These are phyloP conservation scores for Aspergillus udagawae DNA, from an alignment of 2,329 filamentous ascomycete species.

Conservation along the genomic window DNA sequence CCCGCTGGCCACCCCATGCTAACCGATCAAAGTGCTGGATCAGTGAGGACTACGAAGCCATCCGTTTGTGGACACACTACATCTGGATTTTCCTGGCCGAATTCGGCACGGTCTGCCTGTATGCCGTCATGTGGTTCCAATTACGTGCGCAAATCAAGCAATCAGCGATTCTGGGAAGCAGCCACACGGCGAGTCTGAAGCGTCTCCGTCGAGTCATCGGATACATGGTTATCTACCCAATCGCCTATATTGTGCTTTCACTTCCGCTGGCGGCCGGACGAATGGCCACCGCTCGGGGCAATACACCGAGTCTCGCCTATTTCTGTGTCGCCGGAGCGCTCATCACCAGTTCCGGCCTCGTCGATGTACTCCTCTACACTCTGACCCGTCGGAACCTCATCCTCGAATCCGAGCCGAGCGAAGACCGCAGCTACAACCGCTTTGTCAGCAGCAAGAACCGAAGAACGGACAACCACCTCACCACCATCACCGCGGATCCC, in stretches of 20 bases:
- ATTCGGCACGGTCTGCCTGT: conserved; percentile 49
- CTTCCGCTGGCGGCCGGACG: conserved; percentile 56
- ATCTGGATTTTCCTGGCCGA: conserved; percentile 54
- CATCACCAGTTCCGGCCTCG: conserved; percentile 56
- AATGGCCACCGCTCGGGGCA: conserved; percentile 38
- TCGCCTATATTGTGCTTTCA: conserved; percentile 58
- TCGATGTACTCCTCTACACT: conserved; percentile 57
- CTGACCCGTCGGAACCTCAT: conserved; percentile 55
- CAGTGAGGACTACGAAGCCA: conserved; percentile 39
- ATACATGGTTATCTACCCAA: conserved; percentile 46
- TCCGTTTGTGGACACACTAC: conserved; percentile 51
- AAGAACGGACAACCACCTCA: conserved; percentile 28
- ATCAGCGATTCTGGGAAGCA: conserved; percentile 33
- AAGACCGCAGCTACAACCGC: conserved; percentile 32
- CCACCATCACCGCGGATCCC: conserved; percentile 27
- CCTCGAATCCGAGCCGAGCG: conserved; percentile 46
- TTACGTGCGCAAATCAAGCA: conserved; percentile 43
- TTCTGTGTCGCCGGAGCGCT: conserved; percentile 53
- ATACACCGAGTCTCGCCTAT: conserved; percentile 35
- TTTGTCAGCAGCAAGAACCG: conserved; percentile 25
- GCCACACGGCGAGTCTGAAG: conserved; percentile 34
- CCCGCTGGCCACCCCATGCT: neutral
- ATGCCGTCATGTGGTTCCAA: conserved; percentile 48
- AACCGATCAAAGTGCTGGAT: conserved; percentile 28
- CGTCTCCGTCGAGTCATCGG: conserved; percentile 41